Evolutionary conservation across 345 rosid species (phyloP).

Genomic region (Citrus sp.): DNA sequence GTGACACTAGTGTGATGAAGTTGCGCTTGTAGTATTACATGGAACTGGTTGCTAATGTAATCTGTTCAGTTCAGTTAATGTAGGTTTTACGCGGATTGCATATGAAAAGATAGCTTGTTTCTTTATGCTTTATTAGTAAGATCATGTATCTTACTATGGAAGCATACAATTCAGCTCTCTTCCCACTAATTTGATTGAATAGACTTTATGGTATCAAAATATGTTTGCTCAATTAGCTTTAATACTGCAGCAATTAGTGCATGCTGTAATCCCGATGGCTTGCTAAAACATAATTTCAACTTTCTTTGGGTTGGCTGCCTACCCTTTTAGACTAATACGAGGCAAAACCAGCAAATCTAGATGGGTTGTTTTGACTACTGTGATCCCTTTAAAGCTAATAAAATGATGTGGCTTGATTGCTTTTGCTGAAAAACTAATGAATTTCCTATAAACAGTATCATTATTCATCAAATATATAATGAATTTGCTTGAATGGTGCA

Average conservation of each 20-base stretch:
- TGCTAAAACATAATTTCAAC: not conserved
- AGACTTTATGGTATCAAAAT: not conserved
- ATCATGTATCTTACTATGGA: not conserved
- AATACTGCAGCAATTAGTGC: not conserved
- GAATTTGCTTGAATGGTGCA: too few species aligned
- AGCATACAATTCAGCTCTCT: too few species aligned
- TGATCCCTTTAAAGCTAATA: not conserved
- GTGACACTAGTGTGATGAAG: not conserved
- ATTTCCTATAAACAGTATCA: not conserved
- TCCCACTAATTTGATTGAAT: not conserved
- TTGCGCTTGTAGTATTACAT: too few species aligned
- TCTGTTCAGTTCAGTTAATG: too few species aligned
- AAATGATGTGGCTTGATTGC: not conserved
- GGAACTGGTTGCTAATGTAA: not conserved
- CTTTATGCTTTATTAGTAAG: not conserved
- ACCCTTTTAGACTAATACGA: not conserved
- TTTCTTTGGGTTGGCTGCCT: conserved; percentile 10
- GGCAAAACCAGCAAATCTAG: not conserved
- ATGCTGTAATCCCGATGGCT: not conserved
- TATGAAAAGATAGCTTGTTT: too few species aligned
- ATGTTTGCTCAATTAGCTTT: not conserved
- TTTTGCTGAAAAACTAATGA: not conserved
- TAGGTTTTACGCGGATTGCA: too few species aligned
- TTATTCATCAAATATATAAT: too few species aligned
- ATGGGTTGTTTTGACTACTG: conserved; percentile 2